Evolutionary conservation across 169 alveolate species (phyloP), one percentile per base, ranked within the genome.

Genomic region (Gregarina niphandrodes): DNA sequence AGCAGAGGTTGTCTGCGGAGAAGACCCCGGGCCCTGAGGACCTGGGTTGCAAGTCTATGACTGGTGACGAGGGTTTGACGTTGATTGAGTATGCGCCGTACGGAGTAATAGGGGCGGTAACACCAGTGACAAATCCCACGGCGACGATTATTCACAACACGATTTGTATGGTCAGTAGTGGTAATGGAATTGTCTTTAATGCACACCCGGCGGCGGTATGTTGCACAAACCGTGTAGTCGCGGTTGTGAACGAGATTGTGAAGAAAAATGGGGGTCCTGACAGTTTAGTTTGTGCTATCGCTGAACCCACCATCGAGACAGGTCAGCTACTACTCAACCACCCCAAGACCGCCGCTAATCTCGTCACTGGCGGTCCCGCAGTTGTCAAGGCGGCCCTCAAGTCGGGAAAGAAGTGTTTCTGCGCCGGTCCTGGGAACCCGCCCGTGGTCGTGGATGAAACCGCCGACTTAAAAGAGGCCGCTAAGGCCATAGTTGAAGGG

Each of bases 361-460:
- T 55, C 17, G 63, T 57, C 21, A 55, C 65, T 39, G 65, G 65
- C 6, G 50, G 51, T 0, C 44, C 38, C 12, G 54, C 46, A 17
- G 20, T 55, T 12, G 65, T 55, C 7, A 50, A 42, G 13, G 65
- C 65, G 21, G 65, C 65, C 20, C 49, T 49, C 38, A 49, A 63
- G 13, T 55, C 61, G 15, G 65, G 65, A 2, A 55, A 55, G 19
- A 63, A 63, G 19, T 54, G 60, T 7, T 11, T 52, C 20, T 63
- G 65, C 4, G 65, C 46, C 13, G 65, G 65, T 21, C 50, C 65
- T 37, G 65, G 65, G 2, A 55, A 55, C 44, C 35, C 65, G 9
- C 60, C 65, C 5, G 65, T 37, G 2, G 36, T 55, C 17, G 37
- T 55, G 15, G 65, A 55, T 34, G 65, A 55, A 20, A 40, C 54